These are phyloP conservation scores for Ormosia emarginata DNA, from an alignment of 306 rosid species.

Conservation along the genomic window DNA sequence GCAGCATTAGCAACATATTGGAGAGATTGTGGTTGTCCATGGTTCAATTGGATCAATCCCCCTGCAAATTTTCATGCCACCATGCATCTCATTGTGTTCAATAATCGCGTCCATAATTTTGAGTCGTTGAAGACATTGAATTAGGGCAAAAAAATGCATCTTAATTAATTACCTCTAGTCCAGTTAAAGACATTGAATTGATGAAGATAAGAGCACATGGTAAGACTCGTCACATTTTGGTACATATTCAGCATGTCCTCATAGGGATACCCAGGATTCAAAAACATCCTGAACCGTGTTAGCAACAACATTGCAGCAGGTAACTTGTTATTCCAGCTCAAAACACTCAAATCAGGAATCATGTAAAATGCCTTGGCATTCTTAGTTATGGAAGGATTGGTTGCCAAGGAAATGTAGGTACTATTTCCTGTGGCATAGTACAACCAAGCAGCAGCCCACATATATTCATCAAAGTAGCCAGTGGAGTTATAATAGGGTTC, in stretches of 20 bases:
- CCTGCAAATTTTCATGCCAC: slow-evolving; percentile 36
- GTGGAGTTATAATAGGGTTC: slow-evolving; percentile 50
- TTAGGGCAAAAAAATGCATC: neutral
- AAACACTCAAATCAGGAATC: slow-evolving; percentile 35
- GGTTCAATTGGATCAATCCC: slow-evolving; percentile 52
- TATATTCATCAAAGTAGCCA: slow-evolving; percentile 65
- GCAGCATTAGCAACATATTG: slow-evolving; percentile 69
- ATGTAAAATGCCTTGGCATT: slow-evolving; percentile 39
- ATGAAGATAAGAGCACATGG: slow-evolving; percentile 66
- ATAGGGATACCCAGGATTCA: slow-evolving; percentile 62
- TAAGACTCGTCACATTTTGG: slow-evolving; percentile 48
- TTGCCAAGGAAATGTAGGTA: slow-evolving; percentile 48
- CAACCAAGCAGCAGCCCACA: slow-evolving; percentile 70
- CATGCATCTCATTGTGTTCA: neutral
- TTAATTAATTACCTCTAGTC: slow-evolving; percentile 35
- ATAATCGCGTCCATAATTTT: neutral
- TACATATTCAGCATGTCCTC: slow-evolving; percentile 58
- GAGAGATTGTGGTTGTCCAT: slow-evolving; percentile 45
- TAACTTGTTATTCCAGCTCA: slow-evolving; percentile 62
- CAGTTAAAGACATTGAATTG: slow-evolving; percentile 44
- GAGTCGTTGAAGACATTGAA: neutral
- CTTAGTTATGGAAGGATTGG: slow-evolving; percentile 27
- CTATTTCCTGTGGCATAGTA: slow-evolving; percentile 62
- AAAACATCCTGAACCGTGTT: slow-evolving; percentile 54
- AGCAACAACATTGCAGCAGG: slow-evolving; percentile 65